Conservation (phyloP, 495 filamentous ascomycete species). For the Talaromyces stipitatus region DNA sequence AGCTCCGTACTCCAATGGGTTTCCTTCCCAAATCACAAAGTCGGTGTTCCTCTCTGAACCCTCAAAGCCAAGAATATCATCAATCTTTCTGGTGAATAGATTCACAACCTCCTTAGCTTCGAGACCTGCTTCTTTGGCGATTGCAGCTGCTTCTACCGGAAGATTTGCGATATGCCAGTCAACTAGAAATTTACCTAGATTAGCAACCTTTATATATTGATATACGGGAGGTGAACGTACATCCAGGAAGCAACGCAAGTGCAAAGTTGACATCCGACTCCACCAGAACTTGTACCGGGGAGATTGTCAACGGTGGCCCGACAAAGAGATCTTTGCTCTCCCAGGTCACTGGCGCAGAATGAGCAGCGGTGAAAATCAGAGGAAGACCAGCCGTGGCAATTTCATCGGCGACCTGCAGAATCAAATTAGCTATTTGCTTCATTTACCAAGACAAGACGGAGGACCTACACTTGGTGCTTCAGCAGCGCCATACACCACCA, state of each 20-base stretch:
- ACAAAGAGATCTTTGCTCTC: conserved; percentile 39
- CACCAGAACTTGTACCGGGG: neutral
- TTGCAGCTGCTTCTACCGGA: conserved; percentile 34
- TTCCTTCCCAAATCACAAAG: conserved; percentile 31
- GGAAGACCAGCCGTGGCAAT: conserved; percentile 35
- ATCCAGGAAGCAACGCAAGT: conserved; percentile 1
- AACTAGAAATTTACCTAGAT: too few species aligned
- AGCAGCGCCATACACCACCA: conserved; percentile 41
- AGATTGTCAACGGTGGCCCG: conserved; percentile 37
- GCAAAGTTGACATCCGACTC: conserved; percentile 5
- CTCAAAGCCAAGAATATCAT: conserved; percentile 36
- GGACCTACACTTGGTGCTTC: conserved; percentile 24
- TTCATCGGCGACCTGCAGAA: conserved; percentile 31
- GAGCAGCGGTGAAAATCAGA: conserved; percentile 40
- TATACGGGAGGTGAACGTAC: too few species aligned
- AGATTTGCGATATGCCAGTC: conserved; percentile 38
- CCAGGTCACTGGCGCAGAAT: conserved; percentile 33
- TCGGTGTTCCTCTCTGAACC: conserved; percentile 12
- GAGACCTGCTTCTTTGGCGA: conserved; percentile 13
- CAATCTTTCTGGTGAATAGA: conserved; percentile 40
- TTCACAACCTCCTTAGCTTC: conserved; percentile 23
- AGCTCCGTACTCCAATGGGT: conserved; percentile 28
- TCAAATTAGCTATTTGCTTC: neutral
- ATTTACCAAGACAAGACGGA: neutral
- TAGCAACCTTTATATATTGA: too few species aligned